Percentiles rank a stretch among this genome's conserved stretches.
Evolutionary conservation across 129 eudicot species (phyloP).

Genomic region (Flaveria trinervia): DNA sequence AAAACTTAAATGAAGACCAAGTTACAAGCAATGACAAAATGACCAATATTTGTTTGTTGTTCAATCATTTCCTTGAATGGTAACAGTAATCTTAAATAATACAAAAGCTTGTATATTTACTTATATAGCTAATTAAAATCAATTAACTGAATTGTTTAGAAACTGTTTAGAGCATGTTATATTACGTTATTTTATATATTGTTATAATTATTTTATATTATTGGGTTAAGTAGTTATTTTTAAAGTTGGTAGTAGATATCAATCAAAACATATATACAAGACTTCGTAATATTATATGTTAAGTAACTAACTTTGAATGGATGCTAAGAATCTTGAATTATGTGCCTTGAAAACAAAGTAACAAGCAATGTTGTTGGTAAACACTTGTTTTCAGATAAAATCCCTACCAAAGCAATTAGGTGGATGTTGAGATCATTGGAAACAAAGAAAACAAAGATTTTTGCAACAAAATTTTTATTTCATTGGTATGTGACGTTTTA

Average conservation of each 20-base stretch:
- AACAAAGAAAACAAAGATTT: background rate
- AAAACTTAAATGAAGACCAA: constrained; percentile 28
- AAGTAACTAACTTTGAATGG: constrained; percentile 29
- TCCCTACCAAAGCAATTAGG: constrained; percentile 18
- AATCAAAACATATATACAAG: constrained; percentile 17
- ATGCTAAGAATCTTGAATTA: constrained; percentile 26
- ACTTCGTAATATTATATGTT: constrained; percentile 20
- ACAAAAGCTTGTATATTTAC: background rate
- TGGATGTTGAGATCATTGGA: constrained; percentile 17
- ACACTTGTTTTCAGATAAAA: constrained; percentile 36
- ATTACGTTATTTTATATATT: too few relatives aligned
- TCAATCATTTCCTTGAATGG: constrained; percentile 12
- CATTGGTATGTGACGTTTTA: background rate
- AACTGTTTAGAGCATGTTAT: background rate
- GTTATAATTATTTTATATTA: too few relatives aligned
- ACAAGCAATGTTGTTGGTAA: constrained; percentile 33
- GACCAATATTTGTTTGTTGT: constrained; percentile 21
- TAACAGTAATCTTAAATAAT: constrained; percentile 7
- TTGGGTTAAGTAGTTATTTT: too few relatives aligned
- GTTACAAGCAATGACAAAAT: constrained; percentile 25
- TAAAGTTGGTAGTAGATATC: constrained; percentile 28
- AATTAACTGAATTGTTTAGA: background rate
- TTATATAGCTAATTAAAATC: background rate
- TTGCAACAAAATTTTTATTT: background rate
- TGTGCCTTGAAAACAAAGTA: constrained; percentile 42